Conservation (phyloP, 2,329 filamentous ascomycete species). For the Aspergillus ruber region DNA sequence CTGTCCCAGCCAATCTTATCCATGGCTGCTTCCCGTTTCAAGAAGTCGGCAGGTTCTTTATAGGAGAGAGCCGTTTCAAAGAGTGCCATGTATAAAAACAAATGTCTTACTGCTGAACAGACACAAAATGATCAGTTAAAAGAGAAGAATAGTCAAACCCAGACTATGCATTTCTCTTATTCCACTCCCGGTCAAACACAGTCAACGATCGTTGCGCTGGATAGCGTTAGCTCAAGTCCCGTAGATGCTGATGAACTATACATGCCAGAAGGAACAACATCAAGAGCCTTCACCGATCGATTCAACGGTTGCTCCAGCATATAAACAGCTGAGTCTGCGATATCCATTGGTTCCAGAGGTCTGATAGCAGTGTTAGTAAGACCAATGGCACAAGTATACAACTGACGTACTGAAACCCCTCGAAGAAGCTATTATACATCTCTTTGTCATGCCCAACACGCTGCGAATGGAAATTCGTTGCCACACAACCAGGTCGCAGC, state of each 20-base stretch:
- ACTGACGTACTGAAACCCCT: conserved; percentile 32
- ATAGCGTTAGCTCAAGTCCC: background rate
- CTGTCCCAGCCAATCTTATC: no score
- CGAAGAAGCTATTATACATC: conserved; percentile 40
- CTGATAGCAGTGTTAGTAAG: background rate
- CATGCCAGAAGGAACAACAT: conserved; percentile 39
- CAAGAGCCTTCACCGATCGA: conserved; percentile 42
- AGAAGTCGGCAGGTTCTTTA: no score
- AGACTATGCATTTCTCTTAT: conserved; percentile 5
- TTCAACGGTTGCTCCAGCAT: conserved; percentile 39
- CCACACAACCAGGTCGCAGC: conserved; percentile 43
- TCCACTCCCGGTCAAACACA: conserved; percentile 27
- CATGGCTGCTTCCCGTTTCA: no score
- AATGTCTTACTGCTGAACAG: no score
- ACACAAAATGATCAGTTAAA: no score
- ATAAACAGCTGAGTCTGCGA: conserved; percentile 38
- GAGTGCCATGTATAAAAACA: no score
- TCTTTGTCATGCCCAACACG: conserved; percentile 40
- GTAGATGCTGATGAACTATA: background rate
- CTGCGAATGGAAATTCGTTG: conserved; percentile 44
- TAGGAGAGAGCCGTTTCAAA: no score
- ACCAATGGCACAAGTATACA: background rate
- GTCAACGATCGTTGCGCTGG: conserved; percentile 27
- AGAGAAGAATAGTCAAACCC: background rate
- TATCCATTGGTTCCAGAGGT: conserved; percentile 38